phyloP scores from a whole-genome alignment of 148 eudicot species.

The Spergularia marina region DNA sequence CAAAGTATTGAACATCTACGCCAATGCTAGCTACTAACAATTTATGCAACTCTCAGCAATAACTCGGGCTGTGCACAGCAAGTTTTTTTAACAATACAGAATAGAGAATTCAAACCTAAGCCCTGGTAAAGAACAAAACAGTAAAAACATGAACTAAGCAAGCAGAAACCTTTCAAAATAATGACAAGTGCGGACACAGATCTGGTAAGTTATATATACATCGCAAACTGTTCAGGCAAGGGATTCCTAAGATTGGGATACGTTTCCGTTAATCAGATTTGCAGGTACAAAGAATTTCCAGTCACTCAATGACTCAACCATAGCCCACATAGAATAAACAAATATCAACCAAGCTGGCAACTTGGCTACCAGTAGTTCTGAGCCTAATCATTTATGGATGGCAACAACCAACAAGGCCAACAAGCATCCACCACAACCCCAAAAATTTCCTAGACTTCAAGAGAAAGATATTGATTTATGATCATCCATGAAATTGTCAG shows the following conservation, averaged over 20 bases:
- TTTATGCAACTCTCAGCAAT: too few relatives aligned
- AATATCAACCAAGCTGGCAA: conserved; percentile 4
- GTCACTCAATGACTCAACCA: neutral
- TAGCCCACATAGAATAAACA: neutral
- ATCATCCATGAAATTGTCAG: neutral
- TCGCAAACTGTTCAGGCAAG: neutral
- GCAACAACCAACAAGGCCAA: conserved; percentile 6
- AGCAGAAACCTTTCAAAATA: too few relatives aligned
- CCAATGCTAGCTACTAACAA: too few relatives aligned
- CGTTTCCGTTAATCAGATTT: neutral
- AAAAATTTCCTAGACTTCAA: neutral
- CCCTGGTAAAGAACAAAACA: too few relatives aligned
- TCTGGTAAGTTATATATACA: neutral
- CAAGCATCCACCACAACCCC: neutral
- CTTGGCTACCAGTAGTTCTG: neutral
- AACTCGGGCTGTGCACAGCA: too few relatives aligned
- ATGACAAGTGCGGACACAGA: too few relatives aligned
- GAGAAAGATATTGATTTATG: neutral
- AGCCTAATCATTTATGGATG: conserved; percentile 3
- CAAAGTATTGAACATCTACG: too few relatives aligned
- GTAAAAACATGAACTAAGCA: too few relatives aligned
- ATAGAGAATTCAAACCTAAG: too few relatives aligned
- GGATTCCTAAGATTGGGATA: neutral
- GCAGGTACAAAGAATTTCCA: neutral
- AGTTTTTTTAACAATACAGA: too few relatives aligned